Base-by-base conservation (phyloP, 2,329 filamentous ascomycete species). In the Scortechinia acanthostroma region DNA sequence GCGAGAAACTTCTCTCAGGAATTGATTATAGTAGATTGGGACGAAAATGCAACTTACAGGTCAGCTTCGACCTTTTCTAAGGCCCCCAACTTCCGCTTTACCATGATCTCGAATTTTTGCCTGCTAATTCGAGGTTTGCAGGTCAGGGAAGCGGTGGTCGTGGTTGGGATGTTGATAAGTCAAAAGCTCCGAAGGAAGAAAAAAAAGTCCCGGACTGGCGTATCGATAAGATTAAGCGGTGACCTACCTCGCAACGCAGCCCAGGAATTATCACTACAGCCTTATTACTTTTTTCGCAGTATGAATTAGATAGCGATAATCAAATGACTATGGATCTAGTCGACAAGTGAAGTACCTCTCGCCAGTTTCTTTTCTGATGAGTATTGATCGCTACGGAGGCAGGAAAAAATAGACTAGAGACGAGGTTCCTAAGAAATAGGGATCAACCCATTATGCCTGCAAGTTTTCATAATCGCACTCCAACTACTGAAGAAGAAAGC, bases 11-110 rank as follows among this genome's bases (percentile, higher is more conserved):
- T 30, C n/a, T n/a, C n/a, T n/a, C n/a, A n/a, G n/a, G 25, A n/a
- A 30, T n/a, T 4, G n/a, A 53, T 13, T 17, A 42, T n/a, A 21
- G 21, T 4, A 13, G 14, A n/a, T n/a, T n/a, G n/a, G n/a, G n/a
- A n/a, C n/a, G n/a, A n/a, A n/a, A n/a, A n/a, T n/a, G 20, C 30
- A 13, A 60, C 79, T 50, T 62, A 86, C 76, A 94, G 72, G 65
- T 95, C 89, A 23, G 90, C 91, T 60, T 96, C 91, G 54, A 95
- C 82, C 76, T 96, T 96, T 69, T 96, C 91, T 64, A 96, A 81
- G 49, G 91, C 91, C 46, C 87, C 88, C 48, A 95, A 77, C 70
- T 93, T 94, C 63, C 90, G 78, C 69, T 95, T 95, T 48, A 81
- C 87, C 81, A 89, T 93, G 40, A 15, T 40, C 6, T 30, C n/a